A percentile compares a stretch with the other conserved stretches of the same genome.
Evolutionary conservation across 2,329 filamentous ascomycete genomes (phyloP).

Genomic region (Nemania sp.): DNA sequence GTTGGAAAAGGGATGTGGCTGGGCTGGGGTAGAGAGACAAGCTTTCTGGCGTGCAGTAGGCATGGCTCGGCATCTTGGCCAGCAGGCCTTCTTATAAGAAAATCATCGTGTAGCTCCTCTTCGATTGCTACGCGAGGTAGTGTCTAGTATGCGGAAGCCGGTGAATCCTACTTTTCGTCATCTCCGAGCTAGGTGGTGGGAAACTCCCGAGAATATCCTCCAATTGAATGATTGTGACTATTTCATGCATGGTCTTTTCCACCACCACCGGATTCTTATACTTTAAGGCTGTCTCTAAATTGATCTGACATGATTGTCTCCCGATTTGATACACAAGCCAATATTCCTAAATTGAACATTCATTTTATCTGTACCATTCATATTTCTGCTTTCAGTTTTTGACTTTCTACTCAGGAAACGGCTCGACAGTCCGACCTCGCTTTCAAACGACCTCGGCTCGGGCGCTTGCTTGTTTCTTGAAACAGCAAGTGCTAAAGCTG

Average conservation of each 20-base stretch:
- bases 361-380: too few species aligned
- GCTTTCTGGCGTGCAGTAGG: background rate
- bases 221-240: slow-evolving; percentile 4
- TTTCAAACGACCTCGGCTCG: background rate
- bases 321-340: too few species aligned
- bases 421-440: background rate
- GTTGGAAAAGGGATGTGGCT: background rate
- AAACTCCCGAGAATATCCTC: slow-evolving; percentile 16
- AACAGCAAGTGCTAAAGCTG: background rate
- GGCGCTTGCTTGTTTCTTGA: background rate
- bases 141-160: background rate
- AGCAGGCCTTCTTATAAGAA: slow-evolving; percentile 9
- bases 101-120: background rate
- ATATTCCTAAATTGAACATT: too few species aligned
- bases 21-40: slow-evolving; percentile 2
- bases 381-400: too few species aligned
- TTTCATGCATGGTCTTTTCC: background rate
- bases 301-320: too few species aligned
- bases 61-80: slow-evolving; percentile 8
- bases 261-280: background rate
- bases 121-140: background rate
- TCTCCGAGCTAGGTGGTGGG: background rate
- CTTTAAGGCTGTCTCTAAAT: too few species aligned
- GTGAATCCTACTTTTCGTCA: background rate
- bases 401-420: too few species aligned